Evolutionary conservation across 1,284 basidiomycete species (phyloP).

Genomic region (Trichosporon faecale): DNA sequence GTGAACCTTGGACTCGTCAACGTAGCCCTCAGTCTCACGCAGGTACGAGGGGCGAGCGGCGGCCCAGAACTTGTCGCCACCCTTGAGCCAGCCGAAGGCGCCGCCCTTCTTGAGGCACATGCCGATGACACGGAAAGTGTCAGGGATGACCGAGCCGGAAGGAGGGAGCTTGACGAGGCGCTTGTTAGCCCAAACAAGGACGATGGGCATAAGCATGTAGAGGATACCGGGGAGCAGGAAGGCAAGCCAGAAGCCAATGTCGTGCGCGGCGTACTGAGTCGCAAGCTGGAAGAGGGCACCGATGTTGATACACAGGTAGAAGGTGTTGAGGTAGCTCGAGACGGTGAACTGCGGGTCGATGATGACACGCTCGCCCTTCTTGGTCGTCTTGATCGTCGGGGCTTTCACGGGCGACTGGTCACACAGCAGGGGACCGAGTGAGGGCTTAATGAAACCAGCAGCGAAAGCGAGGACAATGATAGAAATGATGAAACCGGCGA

Average conservation of each 20-base stretch:
- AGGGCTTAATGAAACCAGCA: conserved; percentile 51
- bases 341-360: conserved; percentile 49
- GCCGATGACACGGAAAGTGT: conserved; percentile 43
- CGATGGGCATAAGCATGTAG: conserved; percentile 52
- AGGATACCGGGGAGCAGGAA: conserved; percentile 55
- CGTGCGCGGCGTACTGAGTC: conserved; percentile 45
- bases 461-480: conserved; percentile 50
- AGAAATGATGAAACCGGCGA: conserved; percentile 47
- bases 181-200: conserved; percentile 12
- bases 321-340: conserved; percentile 44
- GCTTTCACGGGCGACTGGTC: conserved; percentile 49
- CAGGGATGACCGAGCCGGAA: conserved; percentile 53
- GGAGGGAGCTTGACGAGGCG: conserved; percentile 50
- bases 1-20: conserved; percentile 47
- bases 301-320: conserved; percentile 49
- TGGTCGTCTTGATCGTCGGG: conserved; percentile 35
- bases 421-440: conserved; percentile 47
- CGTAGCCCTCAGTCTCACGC: conserved; percentile 29
- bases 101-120: conserved; percentile 30
- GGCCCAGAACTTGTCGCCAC: conserved; percentile 53
- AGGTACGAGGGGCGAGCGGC: conserved; percentile 52
- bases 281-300: conserved; percentile 49
- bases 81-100: conserved; percentile 35
- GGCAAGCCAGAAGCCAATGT: conserved; percentile 53
- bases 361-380: conserved; percentile 49